Base-by-base conservation (phyloP, 768 basidiomycete species). In the Mycena kentingensis region DNA sequence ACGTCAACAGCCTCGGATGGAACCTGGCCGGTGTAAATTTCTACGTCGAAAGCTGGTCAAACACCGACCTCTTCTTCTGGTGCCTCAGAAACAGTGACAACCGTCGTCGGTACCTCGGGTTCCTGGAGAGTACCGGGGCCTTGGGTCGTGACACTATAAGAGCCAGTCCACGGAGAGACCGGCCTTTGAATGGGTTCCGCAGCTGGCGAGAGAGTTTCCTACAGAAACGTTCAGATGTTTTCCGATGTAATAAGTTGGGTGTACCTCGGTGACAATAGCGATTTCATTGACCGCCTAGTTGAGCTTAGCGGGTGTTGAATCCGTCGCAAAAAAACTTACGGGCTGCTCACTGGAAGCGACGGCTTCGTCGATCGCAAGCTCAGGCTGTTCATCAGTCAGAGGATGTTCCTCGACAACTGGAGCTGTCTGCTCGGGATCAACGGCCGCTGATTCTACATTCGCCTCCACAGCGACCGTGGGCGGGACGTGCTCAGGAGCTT, bases 101-200 rank as follows among this genome's bases (percentile, higher is more conserved):
- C 45, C 16, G 43, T 27, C 31, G 56, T 51, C 19, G 26, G 19
- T 41, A 27, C 31, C 18, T 52, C 43, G 25, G 48, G 24, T 13
- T 60, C 58, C 28, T 42, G 31, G 24, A 53, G 51, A 26, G 49
- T 50, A 6, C 54, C 55, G 15, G 55, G 46, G 2, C 61, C 61
- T 39, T 63, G 56, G 3, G 54, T 63, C 2, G 55, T 65, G 15
- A 70, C 67, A n/a, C 66, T 63, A 54, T 72, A 70, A 4, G 70
- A 69, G 1, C 68, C 65, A 36, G 67, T 69, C 67, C 66, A 69
- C 5, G 68, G 67, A n/a, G 67, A 68, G 22, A 25, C 49, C 1
- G 57, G 58, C 10, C 54, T 51, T 37, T 50, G 53, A 19, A 52
- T 42, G 12, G 51, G 45, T 5, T 49, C 25, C 11, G 21, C 24